Evolutionary conservation across 768 basidiomycete species (phyloP), one percentile per base, ranked within the genome.

Genomic region (Crucibulum laeve): DNA sequence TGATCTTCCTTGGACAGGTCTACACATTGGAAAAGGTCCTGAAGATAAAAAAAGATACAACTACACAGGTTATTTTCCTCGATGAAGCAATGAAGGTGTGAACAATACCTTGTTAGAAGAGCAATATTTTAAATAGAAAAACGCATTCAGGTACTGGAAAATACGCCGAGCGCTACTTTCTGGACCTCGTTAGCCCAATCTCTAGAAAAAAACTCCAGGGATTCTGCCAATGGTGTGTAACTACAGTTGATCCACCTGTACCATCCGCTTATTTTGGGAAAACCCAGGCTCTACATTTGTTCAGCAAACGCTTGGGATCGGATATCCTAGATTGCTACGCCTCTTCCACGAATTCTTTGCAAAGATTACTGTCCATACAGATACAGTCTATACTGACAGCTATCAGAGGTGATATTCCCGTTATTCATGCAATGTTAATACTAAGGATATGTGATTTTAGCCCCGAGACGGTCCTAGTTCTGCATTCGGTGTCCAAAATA

Each of bases 291-390:
- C 95, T 0, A 77, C 80, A 0, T 98, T 98, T 62, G 63, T 97
- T 8, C 93, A 97, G 53, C 92, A 94, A 54, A 89, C 90, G 3
- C 67, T 99, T 30, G 83, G 84, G 51, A 70, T 80, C 2, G 87
- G 89, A 14, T 98, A 98, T 64, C 91, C 94, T 3, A 79, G 80
- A 38, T 70, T 99, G 2, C 61, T 99, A 6, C 79, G 96, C 7
- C 74, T 97, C 2, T 94, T 99, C 65, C 96, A 99, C 43, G 92
- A 93, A 30, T 96, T 99, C 67, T 99, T 99, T 59, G 82, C 87
- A 23, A 93, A 93, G 60, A 91, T 98, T 41, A 83, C 91, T 2
- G 87, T 95, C 8, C 90, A 97, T 58, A 96, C 96, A 1, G 95
- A 98, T 56, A 98, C 96, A 0, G 69, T 89, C 4, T 98, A 98